Conservation (phyloP, 306 rosid genomes). For the Lagenaria siceraria region DNA sequence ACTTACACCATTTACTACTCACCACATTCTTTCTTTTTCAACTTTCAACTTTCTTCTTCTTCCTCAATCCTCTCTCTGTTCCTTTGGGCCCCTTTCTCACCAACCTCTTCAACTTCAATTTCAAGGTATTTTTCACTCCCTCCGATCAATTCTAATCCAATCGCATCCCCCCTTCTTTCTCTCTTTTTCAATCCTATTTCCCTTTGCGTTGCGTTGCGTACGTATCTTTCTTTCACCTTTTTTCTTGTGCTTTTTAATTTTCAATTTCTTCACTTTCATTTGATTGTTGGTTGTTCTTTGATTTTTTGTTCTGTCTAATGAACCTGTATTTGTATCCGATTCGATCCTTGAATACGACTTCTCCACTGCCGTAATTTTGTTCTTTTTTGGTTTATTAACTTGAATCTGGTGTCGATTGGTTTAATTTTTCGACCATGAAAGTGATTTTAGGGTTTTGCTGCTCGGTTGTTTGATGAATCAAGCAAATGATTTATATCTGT, state of each 20-base stretch:
- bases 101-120: background rate
- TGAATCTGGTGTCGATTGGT: background rate
- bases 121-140: background rate
- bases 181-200: background rate
- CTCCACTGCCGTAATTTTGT: background rate
- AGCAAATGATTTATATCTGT: background rate
- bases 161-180: background rate
- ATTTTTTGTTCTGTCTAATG: background rate
- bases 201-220: too few relatives aligned
- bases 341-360: background rate
- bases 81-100: background rate
- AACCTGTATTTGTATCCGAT: background rate
- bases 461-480: background rate
- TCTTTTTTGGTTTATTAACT: background rate
- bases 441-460: background rate
- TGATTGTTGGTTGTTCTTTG: background rate
- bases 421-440: background rate
- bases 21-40: background rate
- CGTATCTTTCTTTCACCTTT: background rate
- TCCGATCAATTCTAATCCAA: background rate
- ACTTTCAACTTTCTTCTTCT: background rate
- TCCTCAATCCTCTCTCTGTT: background rate
- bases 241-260: background rate
- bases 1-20: background rate
- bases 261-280: background rate